Percentiles rank a stretch among this genome's conserved stretches.
Conservation (phyloP, 2,329 filamentous ascomycete genomes). For the Alternaria ventricosa region DNA sequence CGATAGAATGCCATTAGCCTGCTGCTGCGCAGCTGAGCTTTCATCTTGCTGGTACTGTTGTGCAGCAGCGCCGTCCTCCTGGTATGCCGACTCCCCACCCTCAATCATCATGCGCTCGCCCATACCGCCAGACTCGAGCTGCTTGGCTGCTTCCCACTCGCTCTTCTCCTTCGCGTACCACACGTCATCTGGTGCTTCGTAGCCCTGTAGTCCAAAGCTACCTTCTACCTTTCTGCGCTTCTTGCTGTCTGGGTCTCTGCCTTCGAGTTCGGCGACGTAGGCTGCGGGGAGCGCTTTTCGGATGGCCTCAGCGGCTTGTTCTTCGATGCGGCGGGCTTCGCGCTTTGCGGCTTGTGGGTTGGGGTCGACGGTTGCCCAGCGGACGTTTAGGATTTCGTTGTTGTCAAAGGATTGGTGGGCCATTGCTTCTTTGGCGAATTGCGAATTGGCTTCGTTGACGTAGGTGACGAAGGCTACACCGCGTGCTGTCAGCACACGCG, state of each 20-base stretch:
- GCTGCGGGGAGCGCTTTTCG: constrained; percentile 84
- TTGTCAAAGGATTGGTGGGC: constrained; percentile 91
- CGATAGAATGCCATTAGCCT: constrained; percentile 74
- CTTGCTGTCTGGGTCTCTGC: constrained; percentile 81
- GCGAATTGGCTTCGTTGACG: constrained; percentile 69
- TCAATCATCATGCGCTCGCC: constrained; percentile 59
- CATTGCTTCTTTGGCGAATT: constrained; percentile 79
- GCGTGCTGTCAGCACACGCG: constrained; percentile 83
- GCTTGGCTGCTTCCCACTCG: constrained; percentile 68
- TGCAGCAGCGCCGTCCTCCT: constrained; percentile 12
- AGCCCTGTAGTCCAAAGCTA: constrained; percentile 85
- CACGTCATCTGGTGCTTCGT: constrained; percentile 91
- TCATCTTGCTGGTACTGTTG: constrained; percentile 28
- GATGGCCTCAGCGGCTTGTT: constrained; percentile 95
- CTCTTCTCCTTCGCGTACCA: constrained; percentile 84
- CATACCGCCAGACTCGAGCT: constrained; percentile 64
- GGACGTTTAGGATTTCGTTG: constrained; percentile 89
- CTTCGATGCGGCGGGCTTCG: constrained; percentile 86
- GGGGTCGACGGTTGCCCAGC: constrained; percentile 96
- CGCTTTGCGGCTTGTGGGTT: constrained; percentile 94
- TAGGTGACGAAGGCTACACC: constrained; percentile 98
- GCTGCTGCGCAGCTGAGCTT: background rate
- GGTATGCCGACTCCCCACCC: constrained; percentile 46
- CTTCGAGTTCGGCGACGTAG: constrained; percentile 93
- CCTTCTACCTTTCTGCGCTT: constrained; percentile 89